Percentiles rank a stretch among this genome's conserved stretches.
These are phyloP conservation scores for Pestalotiopsis sp. DNA, from an alignment of 2,329 filamentous ascomycete species.

Conservation along the genomic window DNA sequence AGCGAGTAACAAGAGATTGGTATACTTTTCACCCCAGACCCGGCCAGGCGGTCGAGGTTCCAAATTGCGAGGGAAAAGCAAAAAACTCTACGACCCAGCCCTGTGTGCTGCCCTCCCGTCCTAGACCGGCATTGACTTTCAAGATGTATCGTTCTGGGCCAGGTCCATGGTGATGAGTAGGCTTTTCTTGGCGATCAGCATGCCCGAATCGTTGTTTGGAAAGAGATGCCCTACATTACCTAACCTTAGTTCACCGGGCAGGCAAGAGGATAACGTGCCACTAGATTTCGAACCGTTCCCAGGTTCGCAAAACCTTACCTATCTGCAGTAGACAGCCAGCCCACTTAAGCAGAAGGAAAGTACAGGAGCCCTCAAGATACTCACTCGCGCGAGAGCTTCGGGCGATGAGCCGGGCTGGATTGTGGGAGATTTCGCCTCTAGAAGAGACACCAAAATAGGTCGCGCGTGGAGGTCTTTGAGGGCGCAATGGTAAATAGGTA, in stretches of 20 bases:
- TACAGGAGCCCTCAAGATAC: no score
- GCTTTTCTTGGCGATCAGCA: not conserved
- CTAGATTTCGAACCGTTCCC: not conserved
- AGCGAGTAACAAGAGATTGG: no score
- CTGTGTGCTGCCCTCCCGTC: not conserved
- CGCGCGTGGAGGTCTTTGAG: no score
- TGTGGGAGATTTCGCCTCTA: no score
- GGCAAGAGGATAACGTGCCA: not conserved
- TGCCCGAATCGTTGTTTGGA: not conserved
- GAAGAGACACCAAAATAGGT: no score
- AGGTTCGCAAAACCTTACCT: not conserved
- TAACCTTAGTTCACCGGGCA: not conserved
- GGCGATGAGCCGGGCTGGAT: no score
- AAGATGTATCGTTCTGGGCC: not conserved
- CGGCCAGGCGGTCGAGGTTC: no score
- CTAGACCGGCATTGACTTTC: not conserved
- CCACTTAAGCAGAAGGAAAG: no score
- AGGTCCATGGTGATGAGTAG: not conserved
- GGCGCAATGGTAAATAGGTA: no score
- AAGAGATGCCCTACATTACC: not conserved
- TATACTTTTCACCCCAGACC: no score
- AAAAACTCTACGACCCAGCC: not conserved
- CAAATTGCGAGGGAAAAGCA: no score
- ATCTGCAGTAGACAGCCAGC: not conserved
- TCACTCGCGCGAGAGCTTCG: no score